Evolutionary conservation across 2,329 filamentous ascomycete species (phyloP), one percentile per base, ranked within the genome.

Genomic region (Zasmidium cellare): DNA sequence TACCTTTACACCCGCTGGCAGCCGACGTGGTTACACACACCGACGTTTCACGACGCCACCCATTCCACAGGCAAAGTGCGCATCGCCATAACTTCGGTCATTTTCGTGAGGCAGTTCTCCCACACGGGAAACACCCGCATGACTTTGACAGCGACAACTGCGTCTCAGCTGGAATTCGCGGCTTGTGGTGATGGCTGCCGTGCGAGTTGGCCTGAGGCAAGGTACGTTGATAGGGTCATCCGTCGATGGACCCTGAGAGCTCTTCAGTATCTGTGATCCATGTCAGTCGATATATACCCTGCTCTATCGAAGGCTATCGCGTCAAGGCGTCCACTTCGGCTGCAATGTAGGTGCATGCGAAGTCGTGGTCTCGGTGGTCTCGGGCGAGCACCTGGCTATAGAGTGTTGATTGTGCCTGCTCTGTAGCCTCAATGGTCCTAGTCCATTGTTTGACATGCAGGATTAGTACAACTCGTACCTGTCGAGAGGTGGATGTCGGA

Each of bases 61-160:
- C 54, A 51, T 24, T 44, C 23, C 35, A 51, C 23, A 19, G 53
- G 7, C 35, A 14, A 14, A 41, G 16, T 16, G 35, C 35, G 35
- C 35, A 49, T 23, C 54, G 54, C 47, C 47, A 41, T 2, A 46
- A 46, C 48, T 46, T 46, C 54, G 54, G 53, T 19, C 28, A 9
- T 14, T 19, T 7, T 56, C 16, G 22, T 31, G 35, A 41, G n/a
- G 35, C 12, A 14, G n/a, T 14, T 41, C 11, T 41, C 41, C 54
- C 47, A 22, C 48, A 47, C 41, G 47, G 48, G 23, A 20, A 23
- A 28, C 38, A 45, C 23, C 48, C 55, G 55, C 55, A 53, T 57
- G 55, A 57, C 55, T 57, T 49, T 53, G 47, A 57, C 28, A 49
- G 55, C 20, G 49, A 22, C 28, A 22, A 52, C 20, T 35, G 54